Conservation (phyloP, 768 basidiomycete species). For the Epithele typhae region DNA sequence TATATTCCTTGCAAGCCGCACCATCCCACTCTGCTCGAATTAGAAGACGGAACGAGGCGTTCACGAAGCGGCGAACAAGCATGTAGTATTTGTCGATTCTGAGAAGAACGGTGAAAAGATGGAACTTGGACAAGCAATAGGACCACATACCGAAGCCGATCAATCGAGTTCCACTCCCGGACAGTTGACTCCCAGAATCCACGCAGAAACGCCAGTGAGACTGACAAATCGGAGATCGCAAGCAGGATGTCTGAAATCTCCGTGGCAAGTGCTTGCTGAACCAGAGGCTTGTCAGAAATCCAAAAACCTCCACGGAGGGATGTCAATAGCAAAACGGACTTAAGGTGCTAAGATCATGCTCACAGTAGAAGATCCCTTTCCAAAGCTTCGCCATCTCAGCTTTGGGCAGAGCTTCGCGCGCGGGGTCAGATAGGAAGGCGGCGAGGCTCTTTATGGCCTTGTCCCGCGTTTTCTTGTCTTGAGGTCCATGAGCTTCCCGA, state of each 20-base stretch:
- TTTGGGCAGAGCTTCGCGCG: conserved; percentile 55
- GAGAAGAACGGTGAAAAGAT: background rate
- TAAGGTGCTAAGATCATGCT: conserved; percentile 27
- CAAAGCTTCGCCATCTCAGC: conserved; percentile 88
- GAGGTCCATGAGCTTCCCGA: background rate
- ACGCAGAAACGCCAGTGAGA: conserved; percentile 71
- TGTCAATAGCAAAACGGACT: too few relatives aligned
- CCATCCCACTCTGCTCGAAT: conserved; percentile 66
- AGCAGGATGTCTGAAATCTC: conserved; percentile 83
- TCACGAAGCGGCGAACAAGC: conserved; percentile 85
- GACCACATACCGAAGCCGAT: conserved; percentile 72
- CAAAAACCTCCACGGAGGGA: conserved; percentile 77
- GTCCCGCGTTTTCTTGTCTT: conserved; percentile 91
- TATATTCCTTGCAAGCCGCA: conserved; percentile 53
- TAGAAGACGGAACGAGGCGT: conserved; percentile 80
- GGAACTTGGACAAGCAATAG: background rate
- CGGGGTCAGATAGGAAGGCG: conserved; percentile 69
- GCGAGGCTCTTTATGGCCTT: conserved; percentile 81
- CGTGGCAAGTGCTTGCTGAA: conserved; percentile 87
- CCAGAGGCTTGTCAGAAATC: conserved; percentile 99
- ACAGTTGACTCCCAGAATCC: conserved; percentile 92
- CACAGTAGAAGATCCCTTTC: conserved; percentile 98
- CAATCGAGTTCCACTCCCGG: conserved; percentile 92
- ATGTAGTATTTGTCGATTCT: conserved; percentile 98
- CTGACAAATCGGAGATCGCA: conserved; percentile 49